These are phyloP conservation scores for Leishmania mexicana DNA, from an alignment of 208 protist genomes.

Conservation along the genomic window DNA sequence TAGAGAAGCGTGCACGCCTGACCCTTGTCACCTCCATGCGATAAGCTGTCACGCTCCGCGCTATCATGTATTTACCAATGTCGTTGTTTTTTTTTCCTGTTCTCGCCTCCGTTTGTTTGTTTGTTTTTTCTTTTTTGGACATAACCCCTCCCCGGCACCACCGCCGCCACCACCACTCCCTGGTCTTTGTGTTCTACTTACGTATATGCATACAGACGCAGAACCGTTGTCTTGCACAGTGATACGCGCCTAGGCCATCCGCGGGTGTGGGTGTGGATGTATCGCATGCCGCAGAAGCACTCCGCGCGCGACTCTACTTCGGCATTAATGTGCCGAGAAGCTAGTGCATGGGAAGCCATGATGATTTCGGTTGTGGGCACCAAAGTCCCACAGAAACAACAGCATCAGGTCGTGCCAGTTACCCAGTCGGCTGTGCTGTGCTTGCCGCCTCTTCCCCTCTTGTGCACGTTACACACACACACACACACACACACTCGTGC, in stretches of 20 bases:
- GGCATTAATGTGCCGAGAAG: background rate
- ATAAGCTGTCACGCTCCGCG: background rate
- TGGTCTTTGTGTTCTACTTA: too few species aligned
- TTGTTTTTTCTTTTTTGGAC: constrained; percentile 6
- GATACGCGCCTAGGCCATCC: background rate
- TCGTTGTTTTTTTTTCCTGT: constrained; percentile 6
- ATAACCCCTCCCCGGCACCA: background rate
- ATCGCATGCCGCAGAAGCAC: background rate
- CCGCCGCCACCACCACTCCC: background rate
- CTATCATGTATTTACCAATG: background rate
- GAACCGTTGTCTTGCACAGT: background rate
- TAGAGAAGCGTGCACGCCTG: background rate
- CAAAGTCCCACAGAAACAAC: background rate
- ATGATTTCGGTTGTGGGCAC: too few species aligned
- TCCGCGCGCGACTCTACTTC: too few species aligned
- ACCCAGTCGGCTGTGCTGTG: background rate
- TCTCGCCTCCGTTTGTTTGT: background rate
- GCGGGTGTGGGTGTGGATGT: background rate
- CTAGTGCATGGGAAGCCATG: background rate
- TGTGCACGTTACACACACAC: background rate
- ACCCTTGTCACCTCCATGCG: background rate
- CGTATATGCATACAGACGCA: too few species aligned
- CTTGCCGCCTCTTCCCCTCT: background rate
- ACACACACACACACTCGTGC: background rate
- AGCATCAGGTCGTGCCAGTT: background rate